Conservation (phyloP, 1,284 basidiomycete genomes). For the Marasmius sp. region DNA sequence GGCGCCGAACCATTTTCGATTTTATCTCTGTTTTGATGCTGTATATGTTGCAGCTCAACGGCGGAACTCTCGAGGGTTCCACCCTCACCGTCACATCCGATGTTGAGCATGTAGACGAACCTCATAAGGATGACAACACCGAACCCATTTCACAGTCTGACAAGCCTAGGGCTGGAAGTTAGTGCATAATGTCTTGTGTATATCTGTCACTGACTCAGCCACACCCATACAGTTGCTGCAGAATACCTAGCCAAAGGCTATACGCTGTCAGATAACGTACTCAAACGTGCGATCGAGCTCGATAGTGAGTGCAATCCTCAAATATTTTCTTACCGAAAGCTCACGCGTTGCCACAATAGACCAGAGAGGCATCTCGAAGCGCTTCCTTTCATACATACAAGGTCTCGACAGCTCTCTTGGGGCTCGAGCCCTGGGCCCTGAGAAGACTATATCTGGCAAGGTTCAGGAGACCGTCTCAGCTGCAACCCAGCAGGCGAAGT, state of each 20-base stretch:
- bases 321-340: background rate
- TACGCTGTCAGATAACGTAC: slow-evolving; percentile 72
- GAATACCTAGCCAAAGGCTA: slow-evolving; percentile 92
- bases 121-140: slow-evolving; percentile 46
- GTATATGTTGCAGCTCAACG: slow-evolving; percentile 55
- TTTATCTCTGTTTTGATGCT: background rate
- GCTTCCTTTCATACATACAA: slow-evolving; percentile 80
- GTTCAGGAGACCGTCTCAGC: slow-evolving; percentile 61
- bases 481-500: slow-evolving; percentile 65
- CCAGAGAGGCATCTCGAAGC: slow-evolving; percentile 84
- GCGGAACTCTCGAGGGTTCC: slow-evolving; percentile 65
- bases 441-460: slow-evolving; percentile 75
- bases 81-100: slow-evolving; percentile 67
- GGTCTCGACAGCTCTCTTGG: slow-evolving; percentile 71
- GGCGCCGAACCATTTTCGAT: background rate
- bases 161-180: slow-evolving; percentile 81
- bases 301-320: slow-evolving; percentile 58
- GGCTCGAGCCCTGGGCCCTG: slow-evolving; percentile 63
- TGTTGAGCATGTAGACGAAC: slow-evolving; percentile 36
- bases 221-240: slow-evolving; percentile 63
- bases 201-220: slow-evolving; percentile 5
- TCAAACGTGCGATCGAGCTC: slow-evolving; percentile 85
- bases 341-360: slow-evolving; percentile 36
- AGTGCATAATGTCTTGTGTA: slow-evolving; percentile 21
- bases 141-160: slow-evolving; percentile 69